Evolutionary conservation across 495 filamentous ascomycete genomes (phyloP).

Genomic region (Penicillium angulare): DNA sequence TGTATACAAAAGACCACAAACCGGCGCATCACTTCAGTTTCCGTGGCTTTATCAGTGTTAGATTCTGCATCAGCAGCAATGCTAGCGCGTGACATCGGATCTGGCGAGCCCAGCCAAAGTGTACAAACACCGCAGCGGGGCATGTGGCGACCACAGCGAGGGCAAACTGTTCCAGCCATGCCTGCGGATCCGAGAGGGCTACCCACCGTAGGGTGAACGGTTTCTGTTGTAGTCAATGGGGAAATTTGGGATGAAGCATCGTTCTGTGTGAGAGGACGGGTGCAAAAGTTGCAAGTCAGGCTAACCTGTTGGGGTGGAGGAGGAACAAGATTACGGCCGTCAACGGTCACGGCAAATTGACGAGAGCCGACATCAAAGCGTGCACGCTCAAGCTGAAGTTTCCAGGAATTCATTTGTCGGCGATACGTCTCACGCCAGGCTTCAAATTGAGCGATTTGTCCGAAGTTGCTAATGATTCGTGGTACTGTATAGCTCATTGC

Average conservation of each 20-base stretch:
- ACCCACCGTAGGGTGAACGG: constrained; percentile 36
- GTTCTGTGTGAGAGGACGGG: constrained; percentile 49
- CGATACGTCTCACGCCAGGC: constrained; percentile 84
- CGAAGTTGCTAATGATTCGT: constrained; percentile 69
- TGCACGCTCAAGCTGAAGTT: constrained; percentile 61
- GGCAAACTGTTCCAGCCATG: constrained; percentile 64
- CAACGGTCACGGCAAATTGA: constrained; percentile 60
- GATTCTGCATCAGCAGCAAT: constrained; percentile 49
- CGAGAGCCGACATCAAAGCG: constrained; percentile 57
- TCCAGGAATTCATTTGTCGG: constrained; percentile 73
- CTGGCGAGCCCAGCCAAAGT: constrained; percentile 76
- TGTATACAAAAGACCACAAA: constrained; percentile 79
- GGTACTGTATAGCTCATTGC: constrained; percentile 80
- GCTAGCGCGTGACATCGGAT: constrained; percentile 59
- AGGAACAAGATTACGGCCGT: constrained; percentile 61
- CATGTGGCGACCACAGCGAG: constrained; percentile 81
- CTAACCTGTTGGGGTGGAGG: constrained; percentile 74
- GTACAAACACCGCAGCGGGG: constrained; percentile 88
- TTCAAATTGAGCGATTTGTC: constrained; percentile 56
- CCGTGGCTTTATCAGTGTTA: constrained; percentile 25
- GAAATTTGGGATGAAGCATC: constrained; percentile 39
- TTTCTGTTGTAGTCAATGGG: constrained; percentile 30
- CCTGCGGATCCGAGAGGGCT: constrained; percentile 36
- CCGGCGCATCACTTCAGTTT: constrained; percentile 42
- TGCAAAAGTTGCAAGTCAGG: constrained; percentile 82